Evolutionary conservation across 139 green algal species (phyloP), one percentile per base, ranked within the genome.

Genomic region (Chlamydomonas eustigma): DNA sequence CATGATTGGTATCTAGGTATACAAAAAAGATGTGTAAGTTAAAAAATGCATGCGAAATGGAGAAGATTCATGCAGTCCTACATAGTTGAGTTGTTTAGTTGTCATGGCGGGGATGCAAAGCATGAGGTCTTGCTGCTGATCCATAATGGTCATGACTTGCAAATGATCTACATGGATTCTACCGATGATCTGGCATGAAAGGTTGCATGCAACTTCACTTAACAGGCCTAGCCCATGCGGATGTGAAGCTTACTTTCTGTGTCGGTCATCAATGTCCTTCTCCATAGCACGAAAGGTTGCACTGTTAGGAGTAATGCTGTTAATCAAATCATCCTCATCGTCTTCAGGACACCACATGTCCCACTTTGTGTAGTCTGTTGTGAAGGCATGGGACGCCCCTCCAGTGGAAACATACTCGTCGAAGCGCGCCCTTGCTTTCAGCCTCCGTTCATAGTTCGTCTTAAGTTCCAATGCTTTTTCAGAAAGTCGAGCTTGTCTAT

Each of bases 361-460:
- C 91, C 91, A 96, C 73, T 89, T 90, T 1, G 64, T 80, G 66
- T 96, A 96, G 74, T 96, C 91, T 0, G 90, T 94, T 34, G 67
- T 76, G 30, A 67, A 76, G 3, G 58, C 28, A 8, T 34, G 38
- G 18, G 65, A 35, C 24, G 72, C 76, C 30, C 22, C 51, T 35
- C 63, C 3, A 6, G 24, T 79, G 64, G 71, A 63, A 1, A 87
- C 64, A 39, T 89, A 84, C 32, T 84, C 44, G 18, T 89, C 75
- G 39, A 90, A 92, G 3, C 74, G 72, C 37, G 76, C 52, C 6
- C 89, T 76, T 1, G 86, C 86, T 36, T 75, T 79, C 37, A 84
- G 64, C 76, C 91, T 92, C 2, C 76, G 79, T 24, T 85, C 73
- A 0, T 82, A 39, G 68, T 78, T 91, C 12, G 37, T 64, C 32